Percentiles rank a stretch among this genome's conserved stretches.
Conservation (phyloP, 2,329 filamentous ascomycete species). For the Verticillium nonalfalfae region DNA sequence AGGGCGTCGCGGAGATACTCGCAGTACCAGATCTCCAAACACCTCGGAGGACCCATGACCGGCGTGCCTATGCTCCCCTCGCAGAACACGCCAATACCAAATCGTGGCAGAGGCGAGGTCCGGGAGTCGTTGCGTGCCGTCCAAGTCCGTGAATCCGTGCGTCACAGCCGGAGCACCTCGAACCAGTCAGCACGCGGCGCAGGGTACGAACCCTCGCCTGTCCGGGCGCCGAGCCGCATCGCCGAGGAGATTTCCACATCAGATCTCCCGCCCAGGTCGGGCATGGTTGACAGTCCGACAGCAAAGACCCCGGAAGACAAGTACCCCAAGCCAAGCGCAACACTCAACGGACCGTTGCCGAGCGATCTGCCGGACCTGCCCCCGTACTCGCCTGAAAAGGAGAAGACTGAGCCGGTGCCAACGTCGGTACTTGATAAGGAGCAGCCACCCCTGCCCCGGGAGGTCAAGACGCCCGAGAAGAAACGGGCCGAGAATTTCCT, state of each 20-base stretch:
- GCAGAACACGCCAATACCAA: slow-evolving; percentile 77
- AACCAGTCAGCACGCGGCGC: slow-evolving; percentile 31
- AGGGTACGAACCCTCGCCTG: slow-evolving; percentile 53
- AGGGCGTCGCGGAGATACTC: slow-evolving; percentile 91
- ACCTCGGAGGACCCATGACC: slow-evolving; percentile 73
- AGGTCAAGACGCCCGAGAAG: slow-evolving; percentile 33
- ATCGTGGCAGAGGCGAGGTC: slow-evolving; percentile 70
- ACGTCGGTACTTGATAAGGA: slow-evolving; percentile 5
- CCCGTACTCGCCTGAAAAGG: slow-evolving; percentile 20
- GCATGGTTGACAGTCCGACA: slow-evolving; percentile 15
- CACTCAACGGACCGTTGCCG: slow-evolving; percentile 50
- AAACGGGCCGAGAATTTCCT: slow-evolving; percentile 39
- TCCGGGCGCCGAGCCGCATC: slow-evolving; percentile 52
- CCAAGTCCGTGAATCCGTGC: slow-evolving; percentile 43
- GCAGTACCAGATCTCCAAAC: slow-evolving; percentile 93
- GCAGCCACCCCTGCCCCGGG: slow-evolving; percentile 3
- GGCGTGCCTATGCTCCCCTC: slow-evolving; percentile 82
- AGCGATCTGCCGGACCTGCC: slow-evolving; percentile 35
- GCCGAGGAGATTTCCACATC: slow-evolving; percentile 47
- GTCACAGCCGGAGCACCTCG: slow-evolving; percentile 42
- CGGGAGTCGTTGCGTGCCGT: slow-evolving; percentile 75
- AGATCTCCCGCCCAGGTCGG: background rate
- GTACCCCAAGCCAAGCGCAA: slow-evolving; percentile 46
- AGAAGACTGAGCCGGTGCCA: slow-evolving; percentile 6
- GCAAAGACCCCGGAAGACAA: slow-evolving; percentile 44